Percentiles rank a stretch among this genome's conserved stretches.
These are phyloP conservation scores for Acidomyces sp. DNA, from an alignment of 495 filamentous ascomycete species.

Conservation along the genomic window DNA sequence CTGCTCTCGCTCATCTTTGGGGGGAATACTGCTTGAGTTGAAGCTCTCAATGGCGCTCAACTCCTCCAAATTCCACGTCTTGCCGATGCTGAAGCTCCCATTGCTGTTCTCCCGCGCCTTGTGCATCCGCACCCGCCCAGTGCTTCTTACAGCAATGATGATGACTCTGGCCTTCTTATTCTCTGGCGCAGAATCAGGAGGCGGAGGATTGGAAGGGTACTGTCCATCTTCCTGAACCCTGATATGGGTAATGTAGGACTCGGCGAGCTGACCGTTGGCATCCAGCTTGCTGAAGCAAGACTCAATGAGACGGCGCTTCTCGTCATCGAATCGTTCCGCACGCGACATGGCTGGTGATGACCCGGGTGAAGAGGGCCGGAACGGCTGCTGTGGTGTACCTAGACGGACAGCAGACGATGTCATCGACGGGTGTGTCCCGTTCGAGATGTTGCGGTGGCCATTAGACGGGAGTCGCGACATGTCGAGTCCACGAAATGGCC, in stretches of 20 bases:
- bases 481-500: too few species aligned
- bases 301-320: constrained; percentile 81
- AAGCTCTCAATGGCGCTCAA: constrained; percentile 68
- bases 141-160: constrained; percentile 81
- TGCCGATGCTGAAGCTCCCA: constrained; percentile 90
- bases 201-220: constrained; percentile 74
- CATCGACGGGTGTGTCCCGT: neutral
- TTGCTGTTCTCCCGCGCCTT: constrained; percentile 92
- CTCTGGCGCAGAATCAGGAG: constrained; percentile 51
- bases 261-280: constrained; percentile 60
- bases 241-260: constrained; percentile 97
- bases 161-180: constrained; percentile 84
- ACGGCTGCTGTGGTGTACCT: neutral
- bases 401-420: neutral
- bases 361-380: neutral
- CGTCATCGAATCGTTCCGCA: constrained; percentile 88
- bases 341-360: constrained; percentile 29
- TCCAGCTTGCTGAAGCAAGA: constrained; percentile 88
- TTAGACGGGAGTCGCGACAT: neutral
- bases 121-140: constrained; percentile 85
- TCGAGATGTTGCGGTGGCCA: neutral
- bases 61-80: constrained; percentile 93
- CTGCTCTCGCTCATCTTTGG: constrained; percentile 42
- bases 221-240: constrained; percentile 71
- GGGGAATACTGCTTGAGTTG: constrained; percentile 29